phyloP scores from a whole-genome alignment of 345 rosid species.

The thale cress (Arabidopsis thaliana) region DNA sequence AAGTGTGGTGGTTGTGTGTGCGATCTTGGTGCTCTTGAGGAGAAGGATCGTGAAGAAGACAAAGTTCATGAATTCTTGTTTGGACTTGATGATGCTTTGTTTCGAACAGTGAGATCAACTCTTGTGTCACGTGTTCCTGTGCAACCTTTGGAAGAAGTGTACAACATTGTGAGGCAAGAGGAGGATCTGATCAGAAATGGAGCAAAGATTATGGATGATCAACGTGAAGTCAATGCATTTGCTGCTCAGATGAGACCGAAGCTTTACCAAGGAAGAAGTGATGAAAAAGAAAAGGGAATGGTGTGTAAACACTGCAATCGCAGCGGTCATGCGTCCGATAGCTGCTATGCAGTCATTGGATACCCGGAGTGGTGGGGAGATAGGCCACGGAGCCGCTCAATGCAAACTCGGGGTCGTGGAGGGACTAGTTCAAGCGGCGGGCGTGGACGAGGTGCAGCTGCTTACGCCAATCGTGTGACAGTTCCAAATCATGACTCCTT shows the following conservation, averaged over 20 bases:
- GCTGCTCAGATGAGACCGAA: not conserved
- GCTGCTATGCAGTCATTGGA: not conserved
- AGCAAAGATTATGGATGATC: not conserved
- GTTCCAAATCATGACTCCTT: too few relatives aligned
- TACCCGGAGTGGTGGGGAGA: not conserved
- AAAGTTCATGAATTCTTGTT: not conserved
- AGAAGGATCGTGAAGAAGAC: not conserved
- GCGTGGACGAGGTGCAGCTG: not conserved
- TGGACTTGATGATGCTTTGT: not conserved
- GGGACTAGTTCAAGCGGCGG: not conserved
- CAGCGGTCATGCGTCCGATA: not conserved
- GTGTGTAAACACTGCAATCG: not conserved
- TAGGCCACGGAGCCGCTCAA: not conserved
- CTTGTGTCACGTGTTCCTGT: not conserved
- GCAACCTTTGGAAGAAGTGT: not conserved
- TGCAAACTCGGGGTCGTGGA: not conserved
- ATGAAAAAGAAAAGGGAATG: not conserved
- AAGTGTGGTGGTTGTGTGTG: not conserved
- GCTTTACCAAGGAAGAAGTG: too few relatives aligned
- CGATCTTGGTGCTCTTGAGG: not conserved
- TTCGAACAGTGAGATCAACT: not conserved
- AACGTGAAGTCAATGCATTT: accelerated
- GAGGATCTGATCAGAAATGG: not conserved
- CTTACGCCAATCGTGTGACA: not conserved
- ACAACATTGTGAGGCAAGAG: not conserved